Percentiles rank a stretch among this genome's conserved stretches.
phyloP scores from a whole-genome alignment of 2,329 filamentous ascomycete species.

The Volutella citrinella region DNA sequence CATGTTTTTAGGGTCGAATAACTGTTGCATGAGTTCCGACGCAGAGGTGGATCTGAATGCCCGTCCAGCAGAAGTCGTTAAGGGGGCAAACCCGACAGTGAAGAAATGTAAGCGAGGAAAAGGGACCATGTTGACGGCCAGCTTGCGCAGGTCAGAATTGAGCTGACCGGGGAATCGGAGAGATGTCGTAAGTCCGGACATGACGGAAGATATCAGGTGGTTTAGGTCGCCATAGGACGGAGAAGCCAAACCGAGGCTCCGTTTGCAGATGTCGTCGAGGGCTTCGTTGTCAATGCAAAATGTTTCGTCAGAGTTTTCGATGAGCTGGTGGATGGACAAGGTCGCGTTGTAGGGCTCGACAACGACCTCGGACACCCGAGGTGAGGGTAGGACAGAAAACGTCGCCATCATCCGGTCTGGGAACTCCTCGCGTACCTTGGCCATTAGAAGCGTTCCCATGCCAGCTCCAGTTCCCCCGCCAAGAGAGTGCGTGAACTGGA shows the following conservation, averaged over 20 bases:
- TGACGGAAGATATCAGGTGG: slow-evolving; percentile 98
- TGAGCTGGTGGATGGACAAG: slow-evolving; percentile 96
- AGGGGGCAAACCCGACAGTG: slow-evolving; percentile 99
- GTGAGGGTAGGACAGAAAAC: slow-evolving; percentile 97
- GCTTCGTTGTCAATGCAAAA: slow-evolving; percentile 99
- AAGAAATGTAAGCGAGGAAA: slow-evolving; percentile 99
- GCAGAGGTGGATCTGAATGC: slow-evolving; percentile 98
- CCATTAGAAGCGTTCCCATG: slow-evolving; percentile 99
- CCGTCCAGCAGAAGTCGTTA: slow-evolving; percentile 81
- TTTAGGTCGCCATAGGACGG: slow-evolving; percentile 99
- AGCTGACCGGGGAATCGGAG: slow-evolving; percentile 99
- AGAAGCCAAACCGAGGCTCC: slow-evolving; percentile 97
- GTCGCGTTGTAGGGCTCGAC: slow-evolving; percentile 99
- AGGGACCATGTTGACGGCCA: slow-evolving; percentile 99
- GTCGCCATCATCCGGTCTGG: slow-evolving; percentile 99
- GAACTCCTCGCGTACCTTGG: slow-evolving; percentile 99
- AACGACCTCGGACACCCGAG: slow-evolving; percentile 99
- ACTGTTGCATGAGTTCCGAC: slow-evolving; percentile 98
- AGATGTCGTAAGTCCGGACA: slow-evolving; percentile 98
- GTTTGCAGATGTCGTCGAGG: slow-evolving; percentile 99
- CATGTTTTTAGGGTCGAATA: slow-evolving; percentile 99
- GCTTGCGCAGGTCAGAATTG: slow-evolving; percentile 99
- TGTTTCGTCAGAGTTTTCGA: slow-evolving; percentile 99
- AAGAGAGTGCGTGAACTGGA: slow-evolving; percentile 99
- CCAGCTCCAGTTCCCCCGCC: slow-evolving; percentile 99